These are phyloP conservation scores for Rhododendron ferrugineum DNA, from an alignment of 148 eudicot species.

Conservation along the genomic window DNA sequence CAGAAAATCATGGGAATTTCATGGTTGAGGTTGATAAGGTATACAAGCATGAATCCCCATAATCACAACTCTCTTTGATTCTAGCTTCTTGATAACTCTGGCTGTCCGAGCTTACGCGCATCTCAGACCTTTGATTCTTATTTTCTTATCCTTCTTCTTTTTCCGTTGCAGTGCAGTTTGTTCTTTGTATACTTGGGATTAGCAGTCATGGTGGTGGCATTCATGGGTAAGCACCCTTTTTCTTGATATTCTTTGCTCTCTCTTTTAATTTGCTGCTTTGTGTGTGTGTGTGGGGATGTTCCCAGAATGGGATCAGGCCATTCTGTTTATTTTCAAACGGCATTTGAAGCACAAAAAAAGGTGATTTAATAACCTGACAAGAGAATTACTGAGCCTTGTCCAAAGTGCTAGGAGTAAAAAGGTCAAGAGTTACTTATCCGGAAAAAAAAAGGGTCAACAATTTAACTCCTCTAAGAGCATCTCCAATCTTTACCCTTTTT, in stretches of 20 bases:
- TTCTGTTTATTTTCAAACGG: background rate
- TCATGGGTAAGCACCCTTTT: constrained; percentile 59
- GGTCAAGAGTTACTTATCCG: no score
- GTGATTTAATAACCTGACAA: background rate
- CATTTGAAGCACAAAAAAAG: constrained; percentile 5
- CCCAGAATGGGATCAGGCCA: background rate
- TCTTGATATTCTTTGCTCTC: constrained; percentile 4
- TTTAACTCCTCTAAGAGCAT: no score
- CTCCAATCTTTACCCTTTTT: no score
- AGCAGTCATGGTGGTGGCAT: constrained; percentile 68
- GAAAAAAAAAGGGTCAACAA: no score
- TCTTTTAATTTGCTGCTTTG: background rate
- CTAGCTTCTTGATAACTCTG: no score
- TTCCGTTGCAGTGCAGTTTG: constrained; percentile 66
- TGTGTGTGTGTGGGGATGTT: background rate
- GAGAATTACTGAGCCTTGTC: background rate
- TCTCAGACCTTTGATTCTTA: background rate
- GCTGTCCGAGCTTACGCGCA: no score
- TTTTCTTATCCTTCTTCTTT: constrained; percentile 5
- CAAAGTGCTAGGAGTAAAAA: no score
- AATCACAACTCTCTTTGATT: background rate
- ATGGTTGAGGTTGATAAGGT: constrained; percentile 84
- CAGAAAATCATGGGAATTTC: constrained; percentile 34
- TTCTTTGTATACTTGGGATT: constrained; percentile 84
- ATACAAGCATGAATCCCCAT: background rate